Evolutionary conservation across 179 eudicot genomes (phyloP).

Genomic region (Heliamphora pulchella): DNA sequence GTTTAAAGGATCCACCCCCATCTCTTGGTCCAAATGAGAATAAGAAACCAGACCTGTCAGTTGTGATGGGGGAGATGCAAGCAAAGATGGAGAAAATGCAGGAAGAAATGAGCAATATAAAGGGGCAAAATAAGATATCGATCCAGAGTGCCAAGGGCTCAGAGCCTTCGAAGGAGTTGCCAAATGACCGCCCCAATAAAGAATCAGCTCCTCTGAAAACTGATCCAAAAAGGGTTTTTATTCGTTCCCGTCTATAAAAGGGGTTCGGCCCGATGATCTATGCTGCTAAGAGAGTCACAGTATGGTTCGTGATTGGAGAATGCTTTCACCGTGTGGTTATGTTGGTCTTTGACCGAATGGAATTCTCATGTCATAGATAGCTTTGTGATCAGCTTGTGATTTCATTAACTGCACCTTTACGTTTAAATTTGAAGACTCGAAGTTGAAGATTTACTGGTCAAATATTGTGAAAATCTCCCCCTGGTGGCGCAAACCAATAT

Average conservation of each 20-base stretch:
- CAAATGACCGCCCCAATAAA: slow-evolving; percentile 29
- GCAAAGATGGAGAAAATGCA: slow-evolving; percentile 37
- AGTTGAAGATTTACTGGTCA: neutral
- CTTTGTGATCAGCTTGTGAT: neutral
- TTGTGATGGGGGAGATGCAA: slow-evolving; percentile 36
- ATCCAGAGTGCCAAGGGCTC: slow-evolving; percentile 18
- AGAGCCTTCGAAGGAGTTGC: slow-evolving; percentile 27
- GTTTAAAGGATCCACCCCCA: slow-evolving; percentile 23
- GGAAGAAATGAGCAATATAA: slow-evolving; percentile 28
- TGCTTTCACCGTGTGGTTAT: neutral
- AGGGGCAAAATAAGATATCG: slow-evolving; percentile 22
- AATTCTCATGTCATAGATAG: neutral
- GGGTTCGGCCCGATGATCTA: neutral
- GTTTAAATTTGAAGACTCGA: neutral
- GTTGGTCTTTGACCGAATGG: neutral
- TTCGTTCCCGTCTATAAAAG: slow-evolving; percentile 58
- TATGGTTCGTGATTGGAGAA: neutral
- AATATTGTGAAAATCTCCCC: neutral
- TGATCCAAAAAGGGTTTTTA: slow-evolving; percentile 39
- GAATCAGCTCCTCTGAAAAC: slow-evolving; percentile 20
- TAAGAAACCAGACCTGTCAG: slow-evolving; percentile 21
- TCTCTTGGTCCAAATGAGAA: slow-evolving; percentile 14
- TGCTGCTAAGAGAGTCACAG: neutral
- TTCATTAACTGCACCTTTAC: neutral
- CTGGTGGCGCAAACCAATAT: no score